Evolutionary conservation across 192 early-diverging fungal genomes (phyloP).

Genomic region (Podila verticillata): DNA sequence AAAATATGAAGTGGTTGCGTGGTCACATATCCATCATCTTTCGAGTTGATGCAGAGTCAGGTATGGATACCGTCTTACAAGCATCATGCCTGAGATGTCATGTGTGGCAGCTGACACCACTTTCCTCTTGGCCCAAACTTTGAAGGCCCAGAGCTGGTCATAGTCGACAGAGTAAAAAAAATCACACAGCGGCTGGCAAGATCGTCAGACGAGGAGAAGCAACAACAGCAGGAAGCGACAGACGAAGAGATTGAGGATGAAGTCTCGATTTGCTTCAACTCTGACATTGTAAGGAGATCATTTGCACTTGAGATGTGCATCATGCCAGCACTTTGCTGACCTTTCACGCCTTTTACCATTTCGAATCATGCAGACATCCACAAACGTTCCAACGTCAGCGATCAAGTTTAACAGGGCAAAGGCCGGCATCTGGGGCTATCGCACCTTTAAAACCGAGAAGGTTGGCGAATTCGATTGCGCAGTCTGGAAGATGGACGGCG

Average conservation of each 20-base stretch:
- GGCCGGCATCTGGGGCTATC: slow-evolving; percentile 44
- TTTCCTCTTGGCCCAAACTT: neutral
- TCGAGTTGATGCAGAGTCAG: slow-evolving; percentile 33
- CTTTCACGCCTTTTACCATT: neutral
- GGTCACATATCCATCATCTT: slow-evolving; percentile 52
- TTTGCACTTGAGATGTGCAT: no score
- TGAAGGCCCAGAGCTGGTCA: slow-evolving; percentile 37
- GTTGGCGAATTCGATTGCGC: slow-evolving; percentile 49
- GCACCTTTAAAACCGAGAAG: slow-evolving; percentile 38
- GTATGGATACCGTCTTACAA: neutral
- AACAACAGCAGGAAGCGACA: slow-evolving; percentile 17
- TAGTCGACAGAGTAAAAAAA: slow-evolving; percentile 46
- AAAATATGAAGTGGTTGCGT: slow-evolving; percentile 47
- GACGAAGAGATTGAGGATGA: slow-evolving; percentile 41
- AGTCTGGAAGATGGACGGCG: slow-evolving; percentile 52
- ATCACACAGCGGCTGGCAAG: slow-evolving; percentile 37
- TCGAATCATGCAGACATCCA: slow-evolving; percentile 24
- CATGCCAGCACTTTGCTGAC: no score
- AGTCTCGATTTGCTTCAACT: slow-evolving; percentile 48
- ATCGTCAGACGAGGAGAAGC: slow-evolving; percentile 24
- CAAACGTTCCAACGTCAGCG: slow-evolving; percentile 40
- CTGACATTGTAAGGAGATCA: slow-evolving; percentile 22
- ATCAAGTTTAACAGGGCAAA: slow-evolving; percentile 50
- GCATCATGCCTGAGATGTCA: neutral
- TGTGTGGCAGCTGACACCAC: neutral